These are phyloP conservation scores for Claviceps monticola DNA, from an alignment of 2,329 filamentous ascomycete genomes.

Conservation along the genomic window DNA sequence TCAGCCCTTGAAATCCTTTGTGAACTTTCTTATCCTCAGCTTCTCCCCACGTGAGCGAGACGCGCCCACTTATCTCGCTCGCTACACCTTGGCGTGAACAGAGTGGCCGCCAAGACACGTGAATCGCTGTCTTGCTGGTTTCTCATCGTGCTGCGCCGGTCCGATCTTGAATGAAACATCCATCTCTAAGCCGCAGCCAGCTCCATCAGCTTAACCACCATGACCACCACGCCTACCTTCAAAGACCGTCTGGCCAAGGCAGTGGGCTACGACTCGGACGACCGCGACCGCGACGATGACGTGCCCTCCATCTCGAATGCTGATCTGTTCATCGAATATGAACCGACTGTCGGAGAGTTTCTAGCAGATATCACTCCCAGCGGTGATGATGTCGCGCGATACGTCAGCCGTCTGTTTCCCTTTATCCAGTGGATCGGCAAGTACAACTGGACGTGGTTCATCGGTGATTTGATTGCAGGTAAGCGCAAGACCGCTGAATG, in stretches of 20 bases:
- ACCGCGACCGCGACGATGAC: slow-evolving; percentile 19
- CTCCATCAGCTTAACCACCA: not conserved
- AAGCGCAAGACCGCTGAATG: slow-evolving; percentile 5
- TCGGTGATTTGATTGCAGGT: slow-evolving; percentile 33
- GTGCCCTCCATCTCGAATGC: slow-evolving; percentile 23
- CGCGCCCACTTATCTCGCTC: not conserved
- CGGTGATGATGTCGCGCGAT: slow-evolving; percentile 15
- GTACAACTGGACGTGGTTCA: slow-evolving; percentile 33
- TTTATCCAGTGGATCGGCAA: slow-evolving; percentile 36
- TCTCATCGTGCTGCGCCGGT: not conserved
- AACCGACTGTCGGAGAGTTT: slow-evolving; percentile 28
- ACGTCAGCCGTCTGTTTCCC: slow-evolving; percentile 31
- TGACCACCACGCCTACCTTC: slow-evolving; percentile 4
- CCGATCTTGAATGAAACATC: not conserved
- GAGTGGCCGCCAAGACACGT: too few species aligned
- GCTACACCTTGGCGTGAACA: not conserved
- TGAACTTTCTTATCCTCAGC: not conserved
- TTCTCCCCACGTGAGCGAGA: not conserved
- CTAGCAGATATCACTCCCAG: slow-evolving; percentile 24
- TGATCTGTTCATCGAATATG: slow-evolving; percentile 25
- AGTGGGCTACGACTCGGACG: slow-evolving; percentile 19
- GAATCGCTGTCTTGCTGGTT: not conserved
- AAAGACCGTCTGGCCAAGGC: slow-evolving; percentile 17
- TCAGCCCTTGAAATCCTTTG: not conserved
- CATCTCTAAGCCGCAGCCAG: not conserved